phyloP scores from a whole-genome alignment of 495 filamentous ascomycete species.

The Trichoderma reesei region DNA sequence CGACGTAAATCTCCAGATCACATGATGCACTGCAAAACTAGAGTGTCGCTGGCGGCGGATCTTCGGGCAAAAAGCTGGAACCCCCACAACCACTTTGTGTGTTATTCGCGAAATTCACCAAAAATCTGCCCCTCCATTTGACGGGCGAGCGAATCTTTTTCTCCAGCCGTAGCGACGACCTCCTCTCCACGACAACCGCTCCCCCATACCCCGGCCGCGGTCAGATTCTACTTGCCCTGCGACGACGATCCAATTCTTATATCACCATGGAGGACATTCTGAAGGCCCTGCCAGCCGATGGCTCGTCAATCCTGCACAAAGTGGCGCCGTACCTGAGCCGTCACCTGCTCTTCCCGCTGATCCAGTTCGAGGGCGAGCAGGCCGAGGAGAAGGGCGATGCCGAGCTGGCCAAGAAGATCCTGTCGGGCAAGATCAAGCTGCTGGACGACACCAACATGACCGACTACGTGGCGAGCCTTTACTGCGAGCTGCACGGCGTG shows the following conservation, averaged over 20 bases:
- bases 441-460: slow-evolving; percentile 96
- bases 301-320: slow-evolving; percentile 63
- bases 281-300: slow-evolving; percentile 51
- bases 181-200: neutral
- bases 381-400: slow-evolving; percentile 47
- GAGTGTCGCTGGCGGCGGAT: neutral
- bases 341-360: slow-evolving; percentile 86
- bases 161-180: slow-evolving; percentile 3
- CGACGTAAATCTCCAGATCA: slow-evolving; percentile 11
- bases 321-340: slow-evolving; percentile 89
- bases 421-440: slow-evolving; percentile 77
- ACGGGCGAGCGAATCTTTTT: neutral
- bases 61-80: slow-evolving; percentile 1
- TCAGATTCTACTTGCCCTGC: slow-evolving; percentile 9
- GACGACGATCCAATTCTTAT: neutral
- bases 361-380: slow-evolving; percentile 65
- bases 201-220: slow-evolving; percentile 10
- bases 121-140: slow-evolving; percentile 13
- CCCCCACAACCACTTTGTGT: slow-evolving; percentile 10
- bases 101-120: slow-evolving; percentile 11
- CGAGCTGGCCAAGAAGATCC: slow-evolving; percentile 55
- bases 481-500: slow-evolving; percentile 74
- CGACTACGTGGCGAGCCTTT: slow-evolving; percentile 85
- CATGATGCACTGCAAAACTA: neutral
- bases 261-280: slow-evolving; percentile 59